Evolutionary conservation across 2,329 filamentous ascomycete species (phyloP), one percentile per base, ranked within the genome.

Genomic region (Stagonosporopsis chrysanthemi): DNA sequence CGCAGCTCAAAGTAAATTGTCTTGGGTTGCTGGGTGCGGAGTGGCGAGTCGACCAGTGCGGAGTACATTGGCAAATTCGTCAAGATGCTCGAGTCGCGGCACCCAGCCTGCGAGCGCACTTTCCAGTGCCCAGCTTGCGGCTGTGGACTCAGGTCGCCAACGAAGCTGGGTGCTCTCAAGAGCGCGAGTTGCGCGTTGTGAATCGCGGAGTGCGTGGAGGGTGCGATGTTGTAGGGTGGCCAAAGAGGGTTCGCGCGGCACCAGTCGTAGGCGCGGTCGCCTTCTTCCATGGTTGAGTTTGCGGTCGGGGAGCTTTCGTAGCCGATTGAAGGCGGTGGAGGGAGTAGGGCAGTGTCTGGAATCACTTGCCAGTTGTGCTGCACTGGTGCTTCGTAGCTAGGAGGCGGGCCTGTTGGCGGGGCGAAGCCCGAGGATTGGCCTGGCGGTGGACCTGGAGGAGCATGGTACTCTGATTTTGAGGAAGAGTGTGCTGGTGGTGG

Each of bases 351-450:
- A 1, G 86, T 91, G 73, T 92, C 90, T 0, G 90, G 89, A 1
- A 92, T 88, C 3, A 87, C 84, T 6, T 83, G 82, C 90, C 90
- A 92, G 75, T 90, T 86, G 71, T 92, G 89, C 64, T 86, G 86
- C 24, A 83, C 81, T 17, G 84, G 84, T 14, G 84, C 84, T 23
- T 77, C 68, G 54, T 69, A 71, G 56, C 68, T 73, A 42, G 74
- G 72, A 23, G 73, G 73, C 26, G 70, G 67, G 17, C 58, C 47
- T 44, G 76, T 66, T 24, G 76, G 74, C n/a, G 69, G 68, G 33
- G 53, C 59, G 48, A 62, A 66, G 12, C 52, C 62, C 24, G 68
- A 46, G 15, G 36, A 64, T 11, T 66, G 61, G 23, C 46, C 45
- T 43, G 66, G 65, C 35, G 67, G 63, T 38, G 66, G 63, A 4